Evolutionary conservation across 768 basidiomycete species (phyloP), one percentile per base, ranked within the genome.

Genomic region (Fomitopsis serialis): DNA sequence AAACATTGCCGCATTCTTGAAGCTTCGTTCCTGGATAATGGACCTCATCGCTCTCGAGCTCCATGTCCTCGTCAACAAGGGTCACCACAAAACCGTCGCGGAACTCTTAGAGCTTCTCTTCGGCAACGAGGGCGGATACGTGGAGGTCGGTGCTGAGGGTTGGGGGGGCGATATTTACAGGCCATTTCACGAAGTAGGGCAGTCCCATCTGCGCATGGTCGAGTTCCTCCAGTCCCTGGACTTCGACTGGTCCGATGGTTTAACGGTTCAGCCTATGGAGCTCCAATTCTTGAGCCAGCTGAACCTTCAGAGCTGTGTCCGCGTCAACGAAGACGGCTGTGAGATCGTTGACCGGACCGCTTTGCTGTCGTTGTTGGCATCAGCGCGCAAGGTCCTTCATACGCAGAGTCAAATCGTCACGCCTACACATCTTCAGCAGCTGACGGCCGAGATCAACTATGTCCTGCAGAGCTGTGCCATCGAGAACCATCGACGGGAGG

Each of bases 41-140:
- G 89, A 96, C 59, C 79, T 89, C 22, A 82, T 85, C 22, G 91
- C 95, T 1, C 78, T 98, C 35, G 95, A 98, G 65, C 73, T 97
- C 3, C 95, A 95, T 56, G 80, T 90, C 12, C 76, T 95, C 54
- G 91, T 90, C 2, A 84, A 81, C 63, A 86, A 84, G 60, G 84
- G 85, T 0, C 89, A 91, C 54, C 70, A 77, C 60, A 89, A 89
- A 61, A 81, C 82, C 0, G 83, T 89, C 0, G 71, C 80, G 2
- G 86, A 89, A 54, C 75, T 96, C 13, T 70, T 97, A 25, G 81
- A 85, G n/a, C 83, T 90, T 13, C 72, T 97, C 1, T 96, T 94
- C 59, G 87, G 86, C 4, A 82, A 77, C 13, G 80, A 82, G 40
- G 74, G 71, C 8, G 65, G 66, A 42, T 66, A 76, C 34, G 66